phyloP scores from a whole-genome alignment of 768 basidiomycete species.

The Rhodotorula sphaerocarpa region DNA sequence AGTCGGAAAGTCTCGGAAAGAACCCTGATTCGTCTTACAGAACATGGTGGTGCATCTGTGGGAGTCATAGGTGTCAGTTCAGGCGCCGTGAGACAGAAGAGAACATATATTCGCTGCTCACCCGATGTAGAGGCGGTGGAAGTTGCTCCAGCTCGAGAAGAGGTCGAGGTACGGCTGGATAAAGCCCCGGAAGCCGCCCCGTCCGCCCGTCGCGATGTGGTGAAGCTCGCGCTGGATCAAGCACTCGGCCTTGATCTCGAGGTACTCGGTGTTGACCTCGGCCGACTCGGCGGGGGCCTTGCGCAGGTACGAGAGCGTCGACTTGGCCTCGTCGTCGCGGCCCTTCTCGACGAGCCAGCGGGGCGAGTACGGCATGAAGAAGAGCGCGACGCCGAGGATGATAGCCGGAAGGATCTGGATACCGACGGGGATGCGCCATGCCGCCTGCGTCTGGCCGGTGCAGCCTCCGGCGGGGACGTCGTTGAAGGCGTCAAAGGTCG shows the following conservation, averaged over 20 bases:
- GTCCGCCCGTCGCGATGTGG: neutral
- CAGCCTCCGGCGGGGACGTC: conserved; percentile 21
- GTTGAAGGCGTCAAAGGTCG: conserved; percentile 3
- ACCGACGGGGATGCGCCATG: conserved; percentile 42
- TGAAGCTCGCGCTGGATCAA: neutral
- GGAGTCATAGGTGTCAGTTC: too few relatives aligned
- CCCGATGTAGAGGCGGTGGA: conserved; percentile 7
- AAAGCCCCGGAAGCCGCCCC: neutral
- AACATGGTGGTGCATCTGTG: conserved; percentile 18
- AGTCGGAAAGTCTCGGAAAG: too few relatives aligned
- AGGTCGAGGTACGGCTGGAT: conserved; percentile 2
- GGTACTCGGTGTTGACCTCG: conserved; percentile 8
- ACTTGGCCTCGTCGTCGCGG: conserved; percentile 32
- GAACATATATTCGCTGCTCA: too few relatives aligned
- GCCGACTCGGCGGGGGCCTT: neutral
- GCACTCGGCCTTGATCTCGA: conserved; percentile 18
- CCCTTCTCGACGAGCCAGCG: conserved; percentile 45
- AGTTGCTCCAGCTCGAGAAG: conserved; percentile 1
- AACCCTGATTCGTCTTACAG: too few relatives aligned
- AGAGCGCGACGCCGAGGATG: conserved; percentile 42
- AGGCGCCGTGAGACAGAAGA: too few relatives aligned
- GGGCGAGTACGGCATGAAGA: conserved; percentile 45
- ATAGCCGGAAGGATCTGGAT: conserved; percentile 41
- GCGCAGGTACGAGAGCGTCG: neutral
- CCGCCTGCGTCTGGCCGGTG: conserved; percentile 8